Percentiles rank a stretch among this genome's conserved stretches.
Conservation (phyloP, 371 early-diverging fungal genomes). For the Saksenaea vasiformis region DNA sequence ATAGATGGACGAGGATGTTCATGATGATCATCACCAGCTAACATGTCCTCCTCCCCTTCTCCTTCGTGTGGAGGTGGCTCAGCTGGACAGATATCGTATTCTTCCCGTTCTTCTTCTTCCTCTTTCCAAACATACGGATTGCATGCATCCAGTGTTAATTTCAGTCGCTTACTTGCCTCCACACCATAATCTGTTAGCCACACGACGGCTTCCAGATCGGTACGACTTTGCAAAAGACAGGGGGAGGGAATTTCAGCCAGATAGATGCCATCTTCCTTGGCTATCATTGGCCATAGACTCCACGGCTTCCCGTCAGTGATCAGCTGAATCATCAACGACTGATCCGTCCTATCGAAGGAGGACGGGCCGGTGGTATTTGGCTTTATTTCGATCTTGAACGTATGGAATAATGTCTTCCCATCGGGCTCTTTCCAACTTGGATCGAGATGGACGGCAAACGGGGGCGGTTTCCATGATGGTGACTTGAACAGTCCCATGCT, state of each 20-base stretch:
- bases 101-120: not conserved
- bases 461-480: not conserved
- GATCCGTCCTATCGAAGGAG: not conserved
- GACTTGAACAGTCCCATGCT: not conserved
- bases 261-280: not conserved
- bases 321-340: not conserved
- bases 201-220: conserved; percentile 4
- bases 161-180: not conserved
- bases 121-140: not conserved
- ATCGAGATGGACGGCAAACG: not conserved
- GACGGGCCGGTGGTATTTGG: not conserved
- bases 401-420: conserved; percentile 8
- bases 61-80: not conserved
- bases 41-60: no score
- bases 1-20: not conserved
- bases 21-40: not conserved
- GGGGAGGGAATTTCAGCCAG: conserved; percentile 17
- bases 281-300: not conserved
- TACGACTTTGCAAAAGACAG: conserved; percentile 10
- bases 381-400: conserved; percentile 5
- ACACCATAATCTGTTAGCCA: not conserved
- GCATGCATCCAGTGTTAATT: not conserved
- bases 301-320: not conserved
- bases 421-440: conserved; percentile 13
- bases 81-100: not conserved